A percentile compares a stretch with the other conserved stretches of the same genome.
phyloP scores from a whole-genome alignment of 495 filamentous ascomycete genomes.

The Neurospora pannonica region DNA sequence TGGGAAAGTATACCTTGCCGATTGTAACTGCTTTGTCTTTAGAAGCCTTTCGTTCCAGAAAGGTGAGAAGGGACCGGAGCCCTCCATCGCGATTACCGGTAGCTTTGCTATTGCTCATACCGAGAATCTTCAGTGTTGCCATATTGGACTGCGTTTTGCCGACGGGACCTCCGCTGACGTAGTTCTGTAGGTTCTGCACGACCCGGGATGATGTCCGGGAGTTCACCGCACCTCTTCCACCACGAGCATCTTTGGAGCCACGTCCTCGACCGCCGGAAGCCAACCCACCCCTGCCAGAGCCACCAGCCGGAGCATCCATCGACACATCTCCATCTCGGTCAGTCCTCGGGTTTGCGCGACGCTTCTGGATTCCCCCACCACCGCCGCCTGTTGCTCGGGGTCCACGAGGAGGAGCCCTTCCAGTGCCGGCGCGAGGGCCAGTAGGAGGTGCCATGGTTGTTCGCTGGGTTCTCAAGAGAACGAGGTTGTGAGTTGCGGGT shows the following conservation, averaged over 20 bases:
- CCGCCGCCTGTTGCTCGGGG: conserved; percentile 1
- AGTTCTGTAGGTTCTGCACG: conserved; percentile 13
- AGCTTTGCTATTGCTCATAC: conserved; percentile 70
- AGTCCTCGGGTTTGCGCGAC: conserved; percentile 37
- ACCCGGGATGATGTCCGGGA: conserved; percentile 11
- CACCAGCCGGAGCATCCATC: conserved; percentile 51
- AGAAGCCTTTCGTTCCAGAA: conserved; percentile 72
- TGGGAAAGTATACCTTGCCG: conserved; percentile 66
- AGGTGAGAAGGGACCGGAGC: conserved; percentile 57
- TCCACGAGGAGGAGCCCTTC: conserved; percentile 4
- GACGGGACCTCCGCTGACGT: background rate
- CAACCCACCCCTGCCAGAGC: conserved; percentile 17
- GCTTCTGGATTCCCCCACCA: conserved; percentile 64
- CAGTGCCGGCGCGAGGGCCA: conserved; percentile 17
- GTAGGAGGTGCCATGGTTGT: conserved; percentile 33
- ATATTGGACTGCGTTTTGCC: conserved; percentile 18
- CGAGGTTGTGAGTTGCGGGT: background rate
- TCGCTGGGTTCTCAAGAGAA: background rate
- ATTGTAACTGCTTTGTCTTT: conserved; percentile 54
- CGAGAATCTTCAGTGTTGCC: conserved; percentile 47
- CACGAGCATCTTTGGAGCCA: conserved; percentile 5
- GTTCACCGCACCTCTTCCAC: conserved; percentile 3
- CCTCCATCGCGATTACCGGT: conserved; percentile 61
- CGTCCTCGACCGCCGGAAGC: conserved; percentile 19
- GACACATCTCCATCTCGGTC: conserved; percentile 78